Base-by-base conservation (phyloP, 1,284 basidiomycete genomes). In the Cystobasidium sp. region DNA sequence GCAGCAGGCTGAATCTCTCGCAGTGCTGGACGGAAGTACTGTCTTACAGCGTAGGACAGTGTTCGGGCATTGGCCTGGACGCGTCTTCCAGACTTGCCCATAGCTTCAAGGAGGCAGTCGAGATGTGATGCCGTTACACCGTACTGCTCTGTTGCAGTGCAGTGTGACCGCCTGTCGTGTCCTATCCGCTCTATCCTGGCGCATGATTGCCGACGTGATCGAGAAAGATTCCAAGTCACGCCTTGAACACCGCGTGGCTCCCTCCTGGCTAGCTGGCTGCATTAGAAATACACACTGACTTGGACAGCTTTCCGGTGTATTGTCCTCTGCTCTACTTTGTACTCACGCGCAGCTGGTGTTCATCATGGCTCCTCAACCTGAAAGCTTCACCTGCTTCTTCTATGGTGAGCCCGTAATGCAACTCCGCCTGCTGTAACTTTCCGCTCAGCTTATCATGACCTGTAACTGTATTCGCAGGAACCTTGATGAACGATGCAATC, bases 401-500 rank as follows among this genome's bases (percentile, higher is more conserved):
- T 73, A 73, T 44, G 70, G 69, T 71, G 61, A 16, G 44, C 7
- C 6, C 1, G 24, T 20, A 2, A 18, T 18, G 41, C 16, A 12
- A 18, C 37, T 37, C 61, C 47, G 61, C 44, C 46, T 47, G 44
- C 41, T 44, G 14, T 7, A 31, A 31, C 31, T 31, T 31, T 31
- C 39, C 64, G 31, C 47, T 20, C 16, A 22, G 18, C 63, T 65
- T 8, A 66, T 53, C 39, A 47, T n/a, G n/a, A n/a, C n/a, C n/a
- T n/a, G n/a, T n/a, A n/a, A n/a, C n/a, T n/a, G n/a, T n/a, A n/a
- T n/a, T n/a, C n/a, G n/a, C n/a, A 71, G 71, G 72, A 39, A 74
- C 72, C 6, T 56, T 74, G 22, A 74, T 90, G 84, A 89, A 91
- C 76, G 90, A 90, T 10, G 86, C 85, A 65, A 88, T 92, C 77